phyloP scores from a whole-genome alignment of 2,329 filamentous ascomycete species.

The Ophiostoma australiae region DNA sequence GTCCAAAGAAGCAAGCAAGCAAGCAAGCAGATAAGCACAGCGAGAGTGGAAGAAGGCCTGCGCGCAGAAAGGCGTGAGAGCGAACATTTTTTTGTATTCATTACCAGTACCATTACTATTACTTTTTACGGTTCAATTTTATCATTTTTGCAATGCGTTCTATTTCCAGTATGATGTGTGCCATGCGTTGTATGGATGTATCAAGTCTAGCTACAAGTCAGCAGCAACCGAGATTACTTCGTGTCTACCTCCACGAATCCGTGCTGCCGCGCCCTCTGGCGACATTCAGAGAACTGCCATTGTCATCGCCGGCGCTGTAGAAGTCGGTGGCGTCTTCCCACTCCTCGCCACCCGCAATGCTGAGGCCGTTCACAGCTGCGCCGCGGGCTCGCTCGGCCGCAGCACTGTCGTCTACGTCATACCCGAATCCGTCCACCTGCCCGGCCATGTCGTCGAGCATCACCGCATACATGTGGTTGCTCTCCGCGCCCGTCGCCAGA shows the following conservation, averaged over 20 bases:
- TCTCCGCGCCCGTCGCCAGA: slow-evolving; percentile 44
- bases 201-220: not conserved
- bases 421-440: not conserved
- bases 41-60: not conserved
- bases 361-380: no score
- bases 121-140: not conserved
- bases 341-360: not conserved
- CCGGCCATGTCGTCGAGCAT: slow-evolving; percentile 17
- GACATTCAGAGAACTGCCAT: not conserved
- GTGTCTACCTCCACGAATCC: no score
- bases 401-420: not conserved
- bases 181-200: not conserved
- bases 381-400: not conserved
- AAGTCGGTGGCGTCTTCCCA: not conserved
- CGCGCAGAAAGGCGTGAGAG: not conserved
- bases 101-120: slow-evolving; percentile 9
- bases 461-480: slow-evolving; percentile 20
- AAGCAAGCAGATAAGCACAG: not conserved
- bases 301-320: not conserved
- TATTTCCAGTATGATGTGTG: not conserved
- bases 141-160: not conserved
- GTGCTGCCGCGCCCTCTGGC: no score
- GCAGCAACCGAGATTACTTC: not conserved
- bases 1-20: not conserved
- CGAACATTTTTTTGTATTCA: slow-evolving; percentile 2